Percentiles rank a stretch among this genome's conserved stretches.
These are phyloP conservation scores for Sporothrix protearum DNA, from an alignment of 2,329 filamentous ascomycete species.

Conservation along the genomic window DNA sequence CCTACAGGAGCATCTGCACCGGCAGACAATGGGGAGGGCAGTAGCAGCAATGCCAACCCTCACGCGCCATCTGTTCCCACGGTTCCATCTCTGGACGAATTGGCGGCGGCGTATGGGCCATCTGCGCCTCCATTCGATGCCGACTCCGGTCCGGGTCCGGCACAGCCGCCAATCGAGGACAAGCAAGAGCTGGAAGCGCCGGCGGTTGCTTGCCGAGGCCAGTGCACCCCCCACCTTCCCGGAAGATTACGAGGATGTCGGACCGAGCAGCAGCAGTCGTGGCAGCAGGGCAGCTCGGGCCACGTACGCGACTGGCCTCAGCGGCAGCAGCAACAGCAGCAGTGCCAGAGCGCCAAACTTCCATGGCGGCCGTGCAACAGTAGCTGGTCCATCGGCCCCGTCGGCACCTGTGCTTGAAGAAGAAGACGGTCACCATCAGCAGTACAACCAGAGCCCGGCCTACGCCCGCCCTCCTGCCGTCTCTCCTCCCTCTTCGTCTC, in stretches of 20 bases:
- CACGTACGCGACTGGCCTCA: constrained; percentile 12
- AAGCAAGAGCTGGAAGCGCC: constrained; percentile 76
- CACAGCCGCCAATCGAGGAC: constrained; percentile 55
- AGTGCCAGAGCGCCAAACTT: background rate
- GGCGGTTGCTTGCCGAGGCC: constrained; percentile 59
- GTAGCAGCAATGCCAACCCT: constrained; percentile 25
- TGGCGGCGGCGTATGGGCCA: constrained; percentile 30
- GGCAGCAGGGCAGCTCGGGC: constrained; percentile 27
- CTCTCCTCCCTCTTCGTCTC: background rate
- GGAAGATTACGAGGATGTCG: constrained; percentile 46
- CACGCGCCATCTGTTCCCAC: constrained; percentile 45
- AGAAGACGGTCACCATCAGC: constrained; percentile 39
- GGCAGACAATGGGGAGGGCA: background rate
- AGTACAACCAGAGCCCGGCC: background rate
- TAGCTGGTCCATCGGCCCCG: background rate
- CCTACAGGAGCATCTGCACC: background rate
- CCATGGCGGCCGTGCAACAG: background rate
- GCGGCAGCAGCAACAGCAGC: background rate
- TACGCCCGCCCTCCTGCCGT: background rate
- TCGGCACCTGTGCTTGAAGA: constrained; percentile 50
- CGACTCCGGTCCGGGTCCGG: background rate
- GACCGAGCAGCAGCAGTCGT: constrained; percentile 29
- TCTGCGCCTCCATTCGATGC: constrained; percentile 26
- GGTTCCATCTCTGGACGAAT: constrained; percentile 47
- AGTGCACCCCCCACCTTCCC: constrained; percentile 61